Conservation (phyloP, 2,329 filamentous ascomycete species). For the Botrytis squamosa region DNA sequence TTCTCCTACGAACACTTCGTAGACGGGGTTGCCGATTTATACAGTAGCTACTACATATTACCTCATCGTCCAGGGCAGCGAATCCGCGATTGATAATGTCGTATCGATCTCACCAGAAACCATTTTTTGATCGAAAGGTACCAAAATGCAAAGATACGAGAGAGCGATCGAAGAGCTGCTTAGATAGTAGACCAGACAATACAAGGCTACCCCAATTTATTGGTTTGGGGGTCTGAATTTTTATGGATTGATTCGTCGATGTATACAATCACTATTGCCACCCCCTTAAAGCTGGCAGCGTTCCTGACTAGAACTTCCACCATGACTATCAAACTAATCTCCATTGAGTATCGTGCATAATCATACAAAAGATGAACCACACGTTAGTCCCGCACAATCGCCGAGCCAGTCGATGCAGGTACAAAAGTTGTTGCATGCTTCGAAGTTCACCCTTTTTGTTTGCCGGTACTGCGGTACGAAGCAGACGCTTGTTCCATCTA, state of each 20-base stretch:
- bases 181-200: not conserved
- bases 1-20: too few species aligned
- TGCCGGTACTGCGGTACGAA: conserved; percentile 15
- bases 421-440: conserved; percentile 16
- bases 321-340: not conserved
- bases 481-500: not conserved
- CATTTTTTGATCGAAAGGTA: not conserved
- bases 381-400: conserved; percentile 13
- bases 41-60: not conserved
- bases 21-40: not conserved
- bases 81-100: not conserved
- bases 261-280: conserved; percentile 2
- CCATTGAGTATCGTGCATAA: conserved; percentile 5
- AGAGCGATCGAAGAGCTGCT: not conserved
- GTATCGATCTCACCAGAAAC: not conserved
- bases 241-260: not conserved
- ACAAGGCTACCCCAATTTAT: conserved; percentile 4
- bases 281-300: conserved; percentile 3
- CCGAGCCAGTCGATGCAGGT: conserved; percentile 9
- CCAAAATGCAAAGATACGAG: conserved; percentile 10
- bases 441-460: conserved; percentile 16
- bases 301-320: conserved; percentile 16
- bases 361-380: conserved; percentile 15
- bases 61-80: conserved; percentile 10
- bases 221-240: not conserved